phyloP scores from a whole-genome alignment of 1,139 yeast genomes.

The Geotrichum aggregatum region DNA sequence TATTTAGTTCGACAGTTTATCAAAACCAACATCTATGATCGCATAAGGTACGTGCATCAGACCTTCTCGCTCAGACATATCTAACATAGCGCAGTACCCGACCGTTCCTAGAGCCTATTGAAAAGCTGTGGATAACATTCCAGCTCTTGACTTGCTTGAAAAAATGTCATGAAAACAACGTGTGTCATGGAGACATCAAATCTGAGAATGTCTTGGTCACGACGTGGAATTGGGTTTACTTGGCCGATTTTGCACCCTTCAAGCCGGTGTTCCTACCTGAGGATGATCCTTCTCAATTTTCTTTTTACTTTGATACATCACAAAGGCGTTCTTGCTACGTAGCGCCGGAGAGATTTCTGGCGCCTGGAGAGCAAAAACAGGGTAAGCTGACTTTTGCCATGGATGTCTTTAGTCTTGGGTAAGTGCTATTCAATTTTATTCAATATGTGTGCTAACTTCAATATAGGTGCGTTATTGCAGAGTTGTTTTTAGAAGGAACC shows the following conservation, averaged over 20 bases:
- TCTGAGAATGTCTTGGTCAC: conserved; percentile 83
- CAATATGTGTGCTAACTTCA: not conserved
- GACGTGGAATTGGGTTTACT: conserved; percentile 80
- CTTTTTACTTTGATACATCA: conserved; percentile 88
- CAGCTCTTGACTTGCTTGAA: conserved; percentile 64
- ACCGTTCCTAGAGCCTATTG: conserved; percentile 79
- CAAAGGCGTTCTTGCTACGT: conserved; percentile 82
- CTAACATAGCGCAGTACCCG: conserved; percentile 49
- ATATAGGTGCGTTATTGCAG: conserved; percentile 72
- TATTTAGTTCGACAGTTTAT: conserved; percentile 80
- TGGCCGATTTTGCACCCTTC: conserved; percentile 77
- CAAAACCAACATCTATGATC: conserved; percentile 74
- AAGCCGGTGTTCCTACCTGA: conserved; percentile 88
- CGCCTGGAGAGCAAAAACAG: conserved; percentile 35
- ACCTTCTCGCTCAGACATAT: not conserved
- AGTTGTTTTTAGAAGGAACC: conserved; percentile 78
- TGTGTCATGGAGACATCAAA: conserved; percentile 87
- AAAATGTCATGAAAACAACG: conserved; percentile 57
- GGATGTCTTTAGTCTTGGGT: conserved; percentile 86
- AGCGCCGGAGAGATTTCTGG: conserved; percentile 86
- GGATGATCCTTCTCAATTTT: conserved; percentile 90
- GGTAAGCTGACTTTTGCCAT: conserved; percentile 56
- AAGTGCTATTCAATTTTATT: not conserved
- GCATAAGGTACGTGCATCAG: conserved; percentile 47
- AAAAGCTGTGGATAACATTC: conserved; percentile 77